Evolutionary conservation across 164 flowering plant genomes (phyloP).

Genomic region (Dillenia turbinata): DNA sequence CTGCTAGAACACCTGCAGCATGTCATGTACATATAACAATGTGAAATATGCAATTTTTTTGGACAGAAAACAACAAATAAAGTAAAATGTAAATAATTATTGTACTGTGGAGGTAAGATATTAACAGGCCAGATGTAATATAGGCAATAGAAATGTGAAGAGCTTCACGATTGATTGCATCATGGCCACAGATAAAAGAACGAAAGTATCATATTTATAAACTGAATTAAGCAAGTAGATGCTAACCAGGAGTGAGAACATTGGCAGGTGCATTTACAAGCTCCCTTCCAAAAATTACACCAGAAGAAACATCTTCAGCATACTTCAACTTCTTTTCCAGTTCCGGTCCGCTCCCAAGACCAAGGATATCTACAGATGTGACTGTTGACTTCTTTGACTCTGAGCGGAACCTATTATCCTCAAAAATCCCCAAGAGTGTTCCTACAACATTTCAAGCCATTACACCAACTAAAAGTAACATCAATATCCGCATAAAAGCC

Average conservation of each 20-base stretch:
- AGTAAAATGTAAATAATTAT: too few species aligned
- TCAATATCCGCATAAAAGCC: not conserved
- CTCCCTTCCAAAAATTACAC: constrained; percentile 74
- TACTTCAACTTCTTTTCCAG: constrained; percentile 76
- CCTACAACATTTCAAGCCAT: constrained; percentile 37
- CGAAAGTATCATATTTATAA: too few species aligned
- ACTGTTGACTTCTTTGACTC: constrained; percentile 68
- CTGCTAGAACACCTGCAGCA: constrained; percentile 68
- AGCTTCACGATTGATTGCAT: too few species aligned
- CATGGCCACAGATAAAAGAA: too few species aligned
- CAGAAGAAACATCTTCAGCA: constrained; percentile 69
- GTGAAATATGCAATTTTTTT: too few species aligned
- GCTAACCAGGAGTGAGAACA: constrained; percentile 94
- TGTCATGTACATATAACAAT: not conserved
- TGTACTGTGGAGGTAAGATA: too few species aligned
- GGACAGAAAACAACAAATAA: too few species aligned
- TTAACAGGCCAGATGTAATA: too few species aligned
- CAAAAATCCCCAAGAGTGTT: constrained; percentile 65
- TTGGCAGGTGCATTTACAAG: constrained; percentile 96
- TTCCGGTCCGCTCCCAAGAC: constrained; percentile 83
- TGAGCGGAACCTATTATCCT: constrained; percentile 81
- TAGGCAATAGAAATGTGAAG: too few species aligned
- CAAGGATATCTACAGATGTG: constrained; percentile 78
- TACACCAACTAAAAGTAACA: not conserved
- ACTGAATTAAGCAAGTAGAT: not conserved